Evolutionary conservation across 441 rosid genomes (phyloP).

Genomic region (Cnidoscolus chayamansa): DNA sequence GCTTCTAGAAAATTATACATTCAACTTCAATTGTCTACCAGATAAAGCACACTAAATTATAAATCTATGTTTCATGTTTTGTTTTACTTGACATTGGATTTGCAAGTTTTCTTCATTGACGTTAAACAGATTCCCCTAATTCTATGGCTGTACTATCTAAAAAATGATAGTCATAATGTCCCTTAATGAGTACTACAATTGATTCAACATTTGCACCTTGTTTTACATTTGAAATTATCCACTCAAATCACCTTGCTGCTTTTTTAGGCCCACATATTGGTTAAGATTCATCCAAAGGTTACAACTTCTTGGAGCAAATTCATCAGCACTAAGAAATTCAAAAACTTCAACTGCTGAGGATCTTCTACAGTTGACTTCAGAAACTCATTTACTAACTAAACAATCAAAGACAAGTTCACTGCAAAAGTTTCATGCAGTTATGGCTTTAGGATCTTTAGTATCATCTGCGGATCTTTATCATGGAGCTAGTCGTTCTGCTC

Average conservation of each 20-base stretch:
- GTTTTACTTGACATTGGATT: background rate
- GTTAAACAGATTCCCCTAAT: background rate
- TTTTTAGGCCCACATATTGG: slow-evolving; percentile 62
- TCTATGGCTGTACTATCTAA: background rate
- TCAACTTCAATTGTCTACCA: background rate
- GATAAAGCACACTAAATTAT: background rate
- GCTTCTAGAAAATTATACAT: slow-evolving; percentile 8
- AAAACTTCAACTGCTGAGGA: slow-evolving; percentile 56
- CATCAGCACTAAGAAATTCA: slow-evolving; percentile 62
- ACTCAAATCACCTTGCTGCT: slow-evolving; percentile 21
- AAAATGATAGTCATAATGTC: background rate
- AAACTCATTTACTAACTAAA: slow-evolving; percentile 33
- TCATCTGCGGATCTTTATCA: slow-evolving; percentile 64
- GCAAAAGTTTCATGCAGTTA: slow-evolving; percentile 53
- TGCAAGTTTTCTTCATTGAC: slow-evolving; percentile 1
- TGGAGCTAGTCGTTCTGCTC: slow-evolving; percentile 74
- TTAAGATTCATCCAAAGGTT: slow-evolving; percentile 57
- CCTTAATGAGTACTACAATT: slow-evolving; percentile 15
- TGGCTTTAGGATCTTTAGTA: slow-evolving; percentile 55
- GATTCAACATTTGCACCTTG: slow-evolving; percentile 5
- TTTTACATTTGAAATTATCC: slow-evolving; percentile 14
- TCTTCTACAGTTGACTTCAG: slow-evolving; percentile 60
- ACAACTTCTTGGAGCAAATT: slow-evolving; percentile 64
- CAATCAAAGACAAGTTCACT: slow-evolving; percentile 49
- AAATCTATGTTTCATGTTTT: background rate